phyloP scores from a whole-genome alignment of 352 stramenopile species.

The Phytophthora capsici region DNA sequence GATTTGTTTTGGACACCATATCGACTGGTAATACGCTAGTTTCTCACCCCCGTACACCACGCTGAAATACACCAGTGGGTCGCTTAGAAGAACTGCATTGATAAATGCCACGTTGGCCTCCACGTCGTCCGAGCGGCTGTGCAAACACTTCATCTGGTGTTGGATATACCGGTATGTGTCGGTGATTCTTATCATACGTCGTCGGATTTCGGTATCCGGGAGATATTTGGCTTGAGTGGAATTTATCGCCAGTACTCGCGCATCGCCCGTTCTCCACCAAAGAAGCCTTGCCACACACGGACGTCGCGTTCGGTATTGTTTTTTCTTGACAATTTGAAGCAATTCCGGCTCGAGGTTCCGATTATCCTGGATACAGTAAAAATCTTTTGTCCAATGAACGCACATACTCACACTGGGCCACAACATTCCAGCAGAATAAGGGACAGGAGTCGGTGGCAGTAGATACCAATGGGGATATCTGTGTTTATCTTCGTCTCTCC shows the following conservation, averaged over 20 bases:
- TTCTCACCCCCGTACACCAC: constrained; percentile 17
- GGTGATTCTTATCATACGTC: background rate
- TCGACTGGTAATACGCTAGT: constrained; percentile 34
- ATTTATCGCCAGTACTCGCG: constrained; percentile 7
- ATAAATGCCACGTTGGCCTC: constrained; percentile 46
- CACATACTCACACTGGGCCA: constrained; percentile 38
- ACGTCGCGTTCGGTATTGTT: background rate
- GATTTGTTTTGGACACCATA: constrained; percentile 18
- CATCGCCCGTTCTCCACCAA: background rate
- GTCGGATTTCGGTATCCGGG: constrained; percentile 4
- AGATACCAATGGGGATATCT: constrained; percentile 14
- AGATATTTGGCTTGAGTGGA: background rate
- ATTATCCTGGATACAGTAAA: constrained; percentile 37
- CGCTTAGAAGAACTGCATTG: constrained; percentile 48
- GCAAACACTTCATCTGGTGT: constrained; percentile 36
- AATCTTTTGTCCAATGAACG: constrained; percentile 44
- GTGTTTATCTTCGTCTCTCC: background rate
- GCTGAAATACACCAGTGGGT: constrained; percentile 41
- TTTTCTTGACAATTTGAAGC: background rate
- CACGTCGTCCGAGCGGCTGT: constrained; percentile 25
- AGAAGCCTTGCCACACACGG: background rate
- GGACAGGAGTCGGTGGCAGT: constrained; percentile 30
- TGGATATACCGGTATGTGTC: constrained; percentile 26
- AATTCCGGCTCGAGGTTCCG: constrained; percentile 2
- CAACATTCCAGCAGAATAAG: constrained; percentile 40